Conservation (phyloP, 208 protist species). For the Leishmania lainsoni region DNA sequence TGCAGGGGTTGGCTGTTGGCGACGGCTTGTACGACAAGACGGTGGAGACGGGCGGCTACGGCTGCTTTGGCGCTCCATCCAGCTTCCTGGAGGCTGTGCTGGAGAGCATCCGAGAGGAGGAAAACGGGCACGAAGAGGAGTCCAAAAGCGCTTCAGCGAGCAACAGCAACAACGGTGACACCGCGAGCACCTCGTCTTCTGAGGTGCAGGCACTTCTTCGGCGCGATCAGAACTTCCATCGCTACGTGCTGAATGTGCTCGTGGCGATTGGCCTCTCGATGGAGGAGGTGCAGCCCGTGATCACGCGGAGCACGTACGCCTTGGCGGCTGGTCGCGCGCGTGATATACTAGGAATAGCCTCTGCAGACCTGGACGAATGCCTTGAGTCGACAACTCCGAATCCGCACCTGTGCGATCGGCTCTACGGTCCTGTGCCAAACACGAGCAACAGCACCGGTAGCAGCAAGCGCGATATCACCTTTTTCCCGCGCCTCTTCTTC, state of each 20-base stretch:
- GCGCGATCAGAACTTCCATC: slow-evolving; percentile 45
- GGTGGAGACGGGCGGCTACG: slow-evolving; percentile 9
- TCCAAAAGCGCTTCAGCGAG: slow-evolving; percentile 1
- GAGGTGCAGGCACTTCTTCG: slow-evolving; percentile 28
- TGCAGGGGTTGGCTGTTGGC: slow-evolving; percentile 17
- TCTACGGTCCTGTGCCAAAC: slow-evolving; percentile 6
- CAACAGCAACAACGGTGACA: slow-evolving; percentile 26
- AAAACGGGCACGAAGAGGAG: slow-evolving; percentile 15
- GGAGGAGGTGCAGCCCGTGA: slow-evolving; percentile 46
- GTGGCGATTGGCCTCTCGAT: slow-evolving; percentile 55
- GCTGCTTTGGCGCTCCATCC: slow-evolving; percentile 11
- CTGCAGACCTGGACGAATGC: slow-evolving; percentile 34
- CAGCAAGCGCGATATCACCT: slow-evolving; percentile 39
- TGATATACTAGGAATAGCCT: slow-evolving; percentile 39
- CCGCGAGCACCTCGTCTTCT: slow-evolving; percentile 4
- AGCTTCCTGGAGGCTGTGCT: slow-evolving; percentile 30
- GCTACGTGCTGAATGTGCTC: slow-evolving; percentile 58
- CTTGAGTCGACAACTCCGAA: slow-evolving; percentile 9
- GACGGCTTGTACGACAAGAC: not conserved
- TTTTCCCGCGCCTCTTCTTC: slow-evolving; percentile 48
- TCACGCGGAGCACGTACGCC: slow-evolving; percentile 46
- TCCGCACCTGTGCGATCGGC: slow-evolving; percentile 20
- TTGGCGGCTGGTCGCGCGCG: slow-evolving; percentile 28
- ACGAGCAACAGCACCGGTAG: not conserved
- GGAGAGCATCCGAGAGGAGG: slow-evolving; percentile 35